phyloP scores from a whole-genome alignment of 306 rosid genomes.

The Prunus davidiana region DNA sequence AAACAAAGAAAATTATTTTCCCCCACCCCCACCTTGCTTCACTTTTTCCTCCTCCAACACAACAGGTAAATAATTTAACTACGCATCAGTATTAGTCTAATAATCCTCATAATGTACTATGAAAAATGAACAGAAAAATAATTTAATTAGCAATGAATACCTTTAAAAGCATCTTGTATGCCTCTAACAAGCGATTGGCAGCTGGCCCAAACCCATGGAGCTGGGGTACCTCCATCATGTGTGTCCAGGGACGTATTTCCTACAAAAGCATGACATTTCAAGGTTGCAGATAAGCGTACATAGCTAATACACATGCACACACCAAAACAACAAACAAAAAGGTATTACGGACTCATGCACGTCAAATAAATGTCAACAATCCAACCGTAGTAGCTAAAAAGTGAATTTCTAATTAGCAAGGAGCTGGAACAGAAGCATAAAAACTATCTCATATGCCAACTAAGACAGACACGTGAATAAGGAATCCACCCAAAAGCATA shows the following conservation, averaged over 20 bases:
- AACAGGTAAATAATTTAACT: background rate
- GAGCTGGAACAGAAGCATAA: slow-evolving; percentile 3
- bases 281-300: background rate
- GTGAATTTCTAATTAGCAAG: background rate
- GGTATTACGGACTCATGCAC: background rate
- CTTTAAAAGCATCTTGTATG: slow-evolving; percentile 95
- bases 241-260: slow-evolving; percentile 99
- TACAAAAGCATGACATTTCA: slow-evolving; percentile 22
- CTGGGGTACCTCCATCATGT: slow-evolving; percentile 99
- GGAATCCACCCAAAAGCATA: background rate
- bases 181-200: slow-evolving; percentile 91
- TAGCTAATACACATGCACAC: background rate
- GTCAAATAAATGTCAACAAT: background rate
- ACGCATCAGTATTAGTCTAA: background rate
- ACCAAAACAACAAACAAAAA: background rate
- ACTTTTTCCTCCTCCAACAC: background rate
- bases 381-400: background rate
- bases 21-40: background rate
- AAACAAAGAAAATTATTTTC: background rate
- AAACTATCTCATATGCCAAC: background rate
- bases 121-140: background rate
- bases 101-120: background rate
- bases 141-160: slow-evolving; percentile 30
- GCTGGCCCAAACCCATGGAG: slow-evolving; percentile 99
- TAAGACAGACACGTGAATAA: background rate